Percentiles rank a stretch among this genome's conserved stretches.
Conservation (phyloP, 2,329 filamentous ascomycete genomes). For the Sclerotinia glacialis region DNA sequence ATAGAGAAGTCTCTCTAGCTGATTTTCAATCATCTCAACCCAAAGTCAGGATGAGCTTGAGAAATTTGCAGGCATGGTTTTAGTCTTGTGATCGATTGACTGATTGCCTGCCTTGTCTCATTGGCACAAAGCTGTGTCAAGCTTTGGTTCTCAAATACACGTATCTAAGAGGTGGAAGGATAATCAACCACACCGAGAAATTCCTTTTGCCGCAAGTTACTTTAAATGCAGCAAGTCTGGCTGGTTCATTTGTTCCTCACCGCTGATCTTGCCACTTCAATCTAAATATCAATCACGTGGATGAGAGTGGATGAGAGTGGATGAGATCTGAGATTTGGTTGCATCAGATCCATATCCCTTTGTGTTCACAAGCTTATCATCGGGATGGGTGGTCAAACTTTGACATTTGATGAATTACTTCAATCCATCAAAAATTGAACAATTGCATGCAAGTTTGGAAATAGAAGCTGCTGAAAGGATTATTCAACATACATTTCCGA, state of each 20-base stretch:
- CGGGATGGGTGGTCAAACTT: background rate
- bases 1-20: background rate
- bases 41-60: background rate
- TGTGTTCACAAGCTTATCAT: constrained; percentile 1
- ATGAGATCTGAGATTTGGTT: background rate
- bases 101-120: background rate
- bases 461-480: constrained; percentile 4
- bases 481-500: constrained; percentile 28
- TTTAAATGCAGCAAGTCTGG: constrained; percentile 12
- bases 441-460: background rate
- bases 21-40: background rate
- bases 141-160: background rate
- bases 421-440: background rate
- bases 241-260: constrained; percentile 9
- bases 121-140: constrained; percentile 11
- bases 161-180: background rate
- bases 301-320: background rate
- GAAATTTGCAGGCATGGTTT: background rate
- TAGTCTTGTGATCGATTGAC: background rate
- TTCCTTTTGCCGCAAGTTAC: constrained; percentile 10
- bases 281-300: background rate
- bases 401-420: background rate
- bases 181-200: background rate
- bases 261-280: constrained; percentile 12
- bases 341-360: background rate